These are phyloP conservation scores for Cladophialophora bantiana DNA, from an alignment of 2,329 filamentous ascomycete species.

Conservation along the genomic window DNA sequence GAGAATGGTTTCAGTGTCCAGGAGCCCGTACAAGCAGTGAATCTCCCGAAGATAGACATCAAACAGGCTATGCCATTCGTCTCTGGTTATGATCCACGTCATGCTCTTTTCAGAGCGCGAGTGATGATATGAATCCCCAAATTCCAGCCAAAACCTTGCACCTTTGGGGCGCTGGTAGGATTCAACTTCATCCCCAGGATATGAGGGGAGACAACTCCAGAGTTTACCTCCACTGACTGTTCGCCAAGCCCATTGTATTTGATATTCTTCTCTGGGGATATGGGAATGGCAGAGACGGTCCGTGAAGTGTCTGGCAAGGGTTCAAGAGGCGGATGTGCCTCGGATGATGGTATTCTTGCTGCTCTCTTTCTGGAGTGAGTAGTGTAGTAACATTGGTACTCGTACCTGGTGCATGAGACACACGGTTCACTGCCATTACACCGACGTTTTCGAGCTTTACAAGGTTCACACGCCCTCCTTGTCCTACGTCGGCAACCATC, in stretches of 20 bases:
- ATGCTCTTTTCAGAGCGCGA: background rate
- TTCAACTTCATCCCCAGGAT: background rate
- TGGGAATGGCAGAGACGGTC: background rate
- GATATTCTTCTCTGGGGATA: background rate
- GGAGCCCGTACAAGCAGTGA: background rate
- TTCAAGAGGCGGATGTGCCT: background rate
- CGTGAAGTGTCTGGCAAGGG: background rate
- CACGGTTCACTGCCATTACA: too few relatives aligned
- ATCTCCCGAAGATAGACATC: background rate
- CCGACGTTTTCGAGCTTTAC: background rate
- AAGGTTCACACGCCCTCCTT: background rate
- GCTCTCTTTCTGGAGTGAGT: too few relatives aligned
- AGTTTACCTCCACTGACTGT: background rate
- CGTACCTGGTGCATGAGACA: too few relatives aligned
- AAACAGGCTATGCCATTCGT: background rate
- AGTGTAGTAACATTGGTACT: too few relatives aligned
- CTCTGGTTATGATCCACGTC: background rate
- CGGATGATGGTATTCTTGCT: background rate
- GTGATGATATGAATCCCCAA: background rate
- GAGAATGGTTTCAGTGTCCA: background rate
- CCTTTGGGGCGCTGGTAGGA: background rate
- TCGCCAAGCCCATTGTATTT: background rate
- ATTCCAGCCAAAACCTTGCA: background rate
- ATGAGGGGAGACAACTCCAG: background rate
- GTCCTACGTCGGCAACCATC: background rate